Evolutionary conservation across 2,329 filamentous ascomycete genomes (phyloP), one percentile per base, ranked within the genome.

Genomic region (Alternaria arbusti): DNA sequence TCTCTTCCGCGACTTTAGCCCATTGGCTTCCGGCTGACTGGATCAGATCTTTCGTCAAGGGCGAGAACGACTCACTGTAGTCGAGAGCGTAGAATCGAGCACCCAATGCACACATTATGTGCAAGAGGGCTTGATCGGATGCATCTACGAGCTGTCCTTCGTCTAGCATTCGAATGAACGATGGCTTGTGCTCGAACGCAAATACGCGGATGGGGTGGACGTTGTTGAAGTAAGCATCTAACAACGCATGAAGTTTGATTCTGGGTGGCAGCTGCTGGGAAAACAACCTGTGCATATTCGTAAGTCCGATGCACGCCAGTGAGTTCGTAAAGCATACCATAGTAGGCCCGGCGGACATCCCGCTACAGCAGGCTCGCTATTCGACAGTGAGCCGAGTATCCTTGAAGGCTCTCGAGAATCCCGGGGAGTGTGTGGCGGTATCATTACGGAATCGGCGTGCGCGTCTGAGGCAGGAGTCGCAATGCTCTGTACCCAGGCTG

Each of bases 161-260:
- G 44, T 77, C 75, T 12, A 77, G 67, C 74, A 76, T 75, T 0
- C 75, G 70, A 62, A 77, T 75, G 47, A 77, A 77, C 0, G 75
- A 74, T 4, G 75, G 75, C 36, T 76, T 75, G 32, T 77, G 75
- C 30, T 75, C 73, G 28, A 75, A 75, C 2, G 74, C 74, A 17
- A 76, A 76, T 1, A 74, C 70, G 5, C 69, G 65, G 20, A 74
- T 65, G 2, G 72, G 73, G 49, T 75, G 71, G 6, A 76, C 70
- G 50, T 77, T 77, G 54, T 74, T 75, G 60, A 77, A 77, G 55
- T 75, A 77, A 6, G 71, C 68, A 50, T 77, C 75, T 2, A 77
- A 62, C 17, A 77, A 58, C 1, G 67, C 67, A 45, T 75, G 75
- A 9, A 77, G 49, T 36, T 72, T 72, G 9, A 63, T 56, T 47